These are phyloP conservation scores for Suhomyces sp. DNA, from an alignment of 805 yeast genomes.

Conservation along the genomic window DNA sequence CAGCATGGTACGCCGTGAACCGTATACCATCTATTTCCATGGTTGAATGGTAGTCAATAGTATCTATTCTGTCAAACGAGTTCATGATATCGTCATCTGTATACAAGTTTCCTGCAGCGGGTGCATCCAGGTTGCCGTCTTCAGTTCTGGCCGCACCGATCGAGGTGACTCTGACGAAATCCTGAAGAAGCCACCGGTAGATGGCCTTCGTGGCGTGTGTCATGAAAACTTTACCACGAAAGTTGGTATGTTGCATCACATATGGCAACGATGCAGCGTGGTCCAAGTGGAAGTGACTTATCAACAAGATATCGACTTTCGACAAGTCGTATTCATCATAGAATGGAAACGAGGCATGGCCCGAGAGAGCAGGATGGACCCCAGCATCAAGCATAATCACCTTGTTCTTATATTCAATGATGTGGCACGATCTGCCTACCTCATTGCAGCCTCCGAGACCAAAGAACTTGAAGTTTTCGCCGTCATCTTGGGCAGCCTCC, in stretches of 20 bases:
- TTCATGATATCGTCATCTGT: constrained; percentile 87
- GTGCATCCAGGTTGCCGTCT: constrained; percentile 8
- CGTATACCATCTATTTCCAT: constrained; percentile 90
- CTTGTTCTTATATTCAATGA: constrained; percentile 87
- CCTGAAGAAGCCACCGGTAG: constrained; percentile 90
- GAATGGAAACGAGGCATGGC: constrained; percentile 88
- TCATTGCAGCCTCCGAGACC: constrained; percentile 98
- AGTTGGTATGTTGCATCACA: constrained; percentile 94
- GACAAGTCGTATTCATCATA: constrained; percentile 93
- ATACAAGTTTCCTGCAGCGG: constrained; percentile 53
- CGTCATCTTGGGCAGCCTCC: constrained; percentile 20
- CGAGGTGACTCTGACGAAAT: constrained; percentile 87
- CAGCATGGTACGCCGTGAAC: constrained; percentile 98
- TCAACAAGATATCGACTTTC: constrained; percentile 78
- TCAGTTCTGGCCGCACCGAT: constrained; percentile 43
- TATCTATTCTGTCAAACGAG: constrained; percentile 87
- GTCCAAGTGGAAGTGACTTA: constrained; percentile 94
- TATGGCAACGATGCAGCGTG: constrained; percentile 98
- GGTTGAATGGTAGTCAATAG: constrained; percentile 94
- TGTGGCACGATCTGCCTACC: constrained; percentile 95
- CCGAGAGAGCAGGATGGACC: constrained; percentile 92
- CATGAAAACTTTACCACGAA: constrained; percentile 96
- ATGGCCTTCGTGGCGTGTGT: constrained; percentile 99
- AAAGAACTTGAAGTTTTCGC: constrained; percentile 58
- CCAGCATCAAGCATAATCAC: constrained; percentile 98